Evolutionary conservation across 176 grass and related monocot species (phyloP), one percentile per base, ranked within the genome.

Genomic region (Oryza meyeriana): DNA sequence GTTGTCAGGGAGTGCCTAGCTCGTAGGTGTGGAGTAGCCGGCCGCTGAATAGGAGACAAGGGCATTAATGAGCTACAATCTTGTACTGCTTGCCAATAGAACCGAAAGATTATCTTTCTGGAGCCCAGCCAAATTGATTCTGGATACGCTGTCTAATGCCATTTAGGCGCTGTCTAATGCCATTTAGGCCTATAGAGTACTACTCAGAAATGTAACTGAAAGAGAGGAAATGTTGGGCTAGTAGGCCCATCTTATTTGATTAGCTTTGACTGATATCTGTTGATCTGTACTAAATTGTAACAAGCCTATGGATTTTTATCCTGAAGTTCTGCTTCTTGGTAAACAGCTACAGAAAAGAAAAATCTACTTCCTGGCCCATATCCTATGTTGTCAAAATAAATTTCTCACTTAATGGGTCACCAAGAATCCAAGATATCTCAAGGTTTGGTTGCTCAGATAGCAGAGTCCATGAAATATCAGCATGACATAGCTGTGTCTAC

Each of bases 61-160:
- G 72, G 72, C 87, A 85, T 89, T 81, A 68, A 85, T 89, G 77
- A 65, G 71, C 87, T 85, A 85, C 87, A 85, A 75, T 31, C 38
- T 26, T 69, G 2, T 0, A 81, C 83, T 66, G 87, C 78, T 77
- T 71, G 33, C 0, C 57, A 72, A 81, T 38, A 85, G 87, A 75
- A 16, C 42, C 32, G 31, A 22, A 5, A 74, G 66, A 64, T 64
- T 8, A 80, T 14, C 32, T 50, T 70, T 63, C 55, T 24, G n/a
- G 50, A 35, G 70, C 34, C 32, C 47, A 33, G 81, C 61, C 36
- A 80, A 63, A 61, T n/a, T n/a, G 3, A 1, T 14, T 18, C 55
- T 18, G 11, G 57, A 35, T 72, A 47, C 52, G 42, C 57, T 61
- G 36, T 45, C 35, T 45, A 71, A 41, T n/a, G n/a, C n/a, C n/a